Base-by-base conservation (phyloP, 2,329 filamentous ascomycete genomes). In the Cladosporium sp. region DNA sequence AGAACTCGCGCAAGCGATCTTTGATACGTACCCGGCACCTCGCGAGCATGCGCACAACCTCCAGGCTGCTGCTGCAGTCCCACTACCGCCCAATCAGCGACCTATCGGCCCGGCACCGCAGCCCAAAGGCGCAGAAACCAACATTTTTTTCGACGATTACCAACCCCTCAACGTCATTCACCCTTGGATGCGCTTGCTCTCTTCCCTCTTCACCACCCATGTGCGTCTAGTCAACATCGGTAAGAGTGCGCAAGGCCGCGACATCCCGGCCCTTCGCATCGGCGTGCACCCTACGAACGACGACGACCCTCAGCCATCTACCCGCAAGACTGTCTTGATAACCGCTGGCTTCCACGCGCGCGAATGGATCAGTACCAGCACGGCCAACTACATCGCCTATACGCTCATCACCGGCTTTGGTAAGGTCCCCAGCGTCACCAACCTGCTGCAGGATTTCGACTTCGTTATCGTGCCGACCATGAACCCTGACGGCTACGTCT, bases 351-450 rank as follows among this genome's bases (percentile, higher is more conserved):
- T 87, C n/a, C 93, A 97, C 69, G 92, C 91, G 3, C 82, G 93
- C 35, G 93, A 98, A 75, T 98, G 93, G 93, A 95, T 98, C 59
- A 89, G 89, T 43, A 90, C 86, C 1, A 93, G 86, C 63, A 95
- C 90, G 0, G 89, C 95, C 49, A 95, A 86, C 63, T 97, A 95
- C 63, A 74, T 95, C 31, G 89, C 92, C 9, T 95, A 93, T 81
- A 87, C 83, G 13, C 78, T 97, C 44, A 87, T 95, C 62, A 91
- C 87, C 1, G 81, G 83, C 4, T 92, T 90, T 66, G 86, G 86
- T 53, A 88, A 89, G 80, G 70, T 78, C 64, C 57, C 78, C 74
- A 70, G 70, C 10, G 84, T 95, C 50, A 91, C 87, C 16, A 85
- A 84, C 55, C 77, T 97, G 8, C 78, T 98, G 3, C 79, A 93